Base-by-base conservation (phyloP, 345 rosid genomes). In the Isatis tinctoria region DNA sequence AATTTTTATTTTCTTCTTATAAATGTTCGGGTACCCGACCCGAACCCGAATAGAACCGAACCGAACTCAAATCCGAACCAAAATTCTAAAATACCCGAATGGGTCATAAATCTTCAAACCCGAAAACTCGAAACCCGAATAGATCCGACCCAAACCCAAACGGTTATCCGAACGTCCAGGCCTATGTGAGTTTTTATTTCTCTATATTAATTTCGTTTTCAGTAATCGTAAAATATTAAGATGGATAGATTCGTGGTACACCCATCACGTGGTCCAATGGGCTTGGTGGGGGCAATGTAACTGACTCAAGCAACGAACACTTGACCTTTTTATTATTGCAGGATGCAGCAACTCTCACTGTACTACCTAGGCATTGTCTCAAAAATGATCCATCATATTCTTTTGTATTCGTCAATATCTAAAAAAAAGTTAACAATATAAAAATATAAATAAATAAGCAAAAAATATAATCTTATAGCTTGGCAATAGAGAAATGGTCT, bases 271-370 rank as follows among this genome's bases (percentile, higher is more conserved):
- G 66, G 78, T 65, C 72, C 52, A 59, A 4, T 74, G 40, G 77
- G 40, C 28, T 52, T 35, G 12, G 51, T 65, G 73, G 78, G 78
- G 78, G 45, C 67, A 48, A 66, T 28, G 60, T 59, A 74, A 74
- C 73, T 67, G 73, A 74, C 53, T 58, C 44, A 74, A 58, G 78
- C 67, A 74, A 74, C 67, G 26, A 66, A 74, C 53, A 74, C 18
- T 58, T 37, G 24, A 10, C 33, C 35, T 22, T 67, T 65, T 32
- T n/a, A n/a, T 2, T 36, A 13, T n/a, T 51, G 35, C 58, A 43
- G 52, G 37, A 45, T 27, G 52, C 67, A 61, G 52, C 67, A 61
- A 60, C 32, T 60, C 65, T 61, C 65, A 30, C 62, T 35, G 35
- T 2, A 33, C 28, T 10, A 10, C 17, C 28, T n/a, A n/a, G n/a